These are phyloP conservation scores for Paecilomyces sp. DNA, from an alignment of 2,329 filamentous ascomycete species.

Conservation along the genomic window DNA sequence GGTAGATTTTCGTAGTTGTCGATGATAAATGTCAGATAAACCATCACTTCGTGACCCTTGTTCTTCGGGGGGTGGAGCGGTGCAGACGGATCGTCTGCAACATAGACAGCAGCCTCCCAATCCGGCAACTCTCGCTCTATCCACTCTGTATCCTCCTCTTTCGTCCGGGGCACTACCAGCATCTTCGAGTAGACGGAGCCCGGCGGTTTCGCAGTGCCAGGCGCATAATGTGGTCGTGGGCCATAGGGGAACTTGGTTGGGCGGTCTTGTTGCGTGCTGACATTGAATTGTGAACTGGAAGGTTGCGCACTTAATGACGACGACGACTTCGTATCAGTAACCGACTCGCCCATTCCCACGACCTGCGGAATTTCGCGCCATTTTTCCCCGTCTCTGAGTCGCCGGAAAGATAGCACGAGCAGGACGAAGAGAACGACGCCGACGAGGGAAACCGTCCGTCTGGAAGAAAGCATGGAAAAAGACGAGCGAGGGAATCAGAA, in stretches of 20 bases:
- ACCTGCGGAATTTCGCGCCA: conserved; percentile 28
- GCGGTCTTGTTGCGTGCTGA: not conserved
- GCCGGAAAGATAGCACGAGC: conserved; percentile 18
- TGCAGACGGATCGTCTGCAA: conserved; percentile 45
- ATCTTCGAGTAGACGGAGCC: conserved; percentile 47
- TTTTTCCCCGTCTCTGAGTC: conserved; percentile 18
- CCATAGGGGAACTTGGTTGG: not conserved
- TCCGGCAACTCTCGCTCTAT: conserved; percentile 46
- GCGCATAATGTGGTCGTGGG: conserved; percentile 22
- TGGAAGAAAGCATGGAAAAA: conserved; percentile 24
- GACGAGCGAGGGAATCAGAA: not conserved
- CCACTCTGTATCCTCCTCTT: conserved; percentile 48
- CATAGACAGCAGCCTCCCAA: conserved; percentile 43
- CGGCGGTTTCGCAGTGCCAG: conserved; percentile 34
- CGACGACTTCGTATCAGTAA: conserved; percentile 4
- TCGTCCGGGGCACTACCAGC: conserved; percentile 48
- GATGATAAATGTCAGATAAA: conserved; percentile 57
- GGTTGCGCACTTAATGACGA: not conserved
- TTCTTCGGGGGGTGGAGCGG: conserved; percentile 48
- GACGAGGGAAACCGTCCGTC: conserved; percentile 23
- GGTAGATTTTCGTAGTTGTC: conserved; percentile 54
- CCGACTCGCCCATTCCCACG: conserved; percentile 30
- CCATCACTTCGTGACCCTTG: conserved; percentile 57
- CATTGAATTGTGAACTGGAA: not conserved
- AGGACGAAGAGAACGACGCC: conserved; percentile 24